Conservation (phyloP, 495 filamentous ascomycete genomes). For the Penicillium bialowiezense region DNA sequence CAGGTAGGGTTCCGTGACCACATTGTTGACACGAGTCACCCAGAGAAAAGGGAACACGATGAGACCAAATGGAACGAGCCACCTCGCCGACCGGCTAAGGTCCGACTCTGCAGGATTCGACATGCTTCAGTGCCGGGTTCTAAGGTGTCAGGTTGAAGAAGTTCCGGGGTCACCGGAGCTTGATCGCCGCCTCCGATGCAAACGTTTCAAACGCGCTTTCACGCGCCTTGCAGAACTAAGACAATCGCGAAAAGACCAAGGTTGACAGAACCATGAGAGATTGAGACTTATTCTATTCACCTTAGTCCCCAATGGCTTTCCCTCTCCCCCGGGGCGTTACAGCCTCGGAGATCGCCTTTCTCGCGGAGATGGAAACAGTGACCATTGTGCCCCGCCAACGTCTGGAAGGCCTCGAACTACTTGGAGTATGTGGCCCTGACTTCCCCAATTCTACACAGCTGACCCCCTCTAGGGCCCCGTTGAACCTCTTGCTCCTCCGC, state of each 20-base stretch:
- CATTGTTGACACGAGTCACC: conserved; percentile 36
- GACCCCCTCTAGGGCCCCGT: conserved; percentile 63
- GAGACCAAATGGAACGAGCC: conserved; percentile 41
- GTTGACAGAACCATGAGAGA: background rate
- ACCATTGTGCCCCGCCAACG: conserved; percentile 89
- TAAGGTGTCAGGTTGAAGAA: background rate
- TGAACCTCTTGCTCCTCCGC: conserved; percentile 72
- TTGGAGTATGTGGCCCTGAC: conserved; percentile 57
- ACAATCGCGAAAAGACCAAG: background rate
- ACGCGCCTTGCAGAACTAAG: background rate
- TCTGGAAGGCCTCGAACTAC: conserved; percentile 77
- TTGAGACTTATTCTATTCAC: background rate
- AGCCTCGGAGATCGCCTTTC: conserved; percentile 86
- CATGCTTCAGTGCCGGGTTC: conserved; percentile 30
- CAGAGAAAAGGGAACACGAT: conserved; percentile 39
- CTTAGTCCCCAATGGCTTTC: conserved; percentile 82
- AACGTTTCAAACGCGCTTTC: conserved; percentile 5
- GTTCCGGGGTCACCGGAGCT: background rate
- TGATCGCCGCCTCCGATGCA: conserved; percentile 2
- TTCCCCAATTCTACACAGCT: conserved; percentile 9
- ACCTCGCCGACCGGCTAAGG: conserved; percentile 41
- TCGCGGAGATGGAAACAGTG: conserved; percentile 95
- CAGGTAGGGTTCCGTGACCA: conserved; percentile 78
- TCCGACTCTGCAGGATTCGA: conserved; percentile 32
- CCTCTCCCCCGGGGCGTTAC: conserved; percentile 79